Evolutionary conservation across 2,329 filamentous ascomycete species (phyloP), one percentile per base, ranked within the genome.

Genomic region (Juglanconis sp.): DNA sequence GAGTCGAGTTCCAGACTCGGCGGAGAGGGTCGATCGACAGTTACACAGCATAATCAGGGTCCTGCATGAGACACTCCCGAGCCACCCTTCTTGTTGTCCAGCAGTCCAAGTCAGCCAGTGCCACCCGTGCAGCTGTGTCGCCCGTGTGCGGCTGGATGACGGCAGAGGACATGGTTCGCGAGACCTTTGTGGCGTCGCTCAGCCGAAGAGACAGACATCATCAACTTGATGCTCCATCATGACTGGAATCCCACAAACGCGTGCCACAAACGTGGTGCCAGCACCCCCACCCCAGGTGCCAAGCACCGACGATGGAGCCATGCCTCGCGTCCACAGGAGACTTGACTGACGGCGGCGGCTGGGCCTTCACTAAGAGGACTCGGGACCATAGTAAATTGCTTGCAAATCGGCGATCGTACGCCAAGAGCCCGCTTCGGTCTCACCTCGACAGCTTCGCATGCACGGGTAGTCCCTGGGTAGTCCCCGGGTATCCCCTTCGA

Each of bases 321-420:
- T 42, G 38, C 10, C 24, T 24, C 24, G 24, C 24, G 24, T 24
- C 24, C 24, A 24, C 24, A 24, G 24, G 24, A 24, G 24, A 24
- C 24, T 24, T 2, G 10, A 15, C 6, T 4, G 10, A 10, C 7
- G 38, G 38, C 2, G 38, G 38, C 38, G 38, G n/a, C 10, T 10
- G 38, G 36, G 36, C 36, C 36, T 24, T 24, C 24, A 24, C 24
- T 8, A 38, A 38, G 11, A 38, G 36, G 36, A 13, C 36, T 8
- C 35, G 35, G 38, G 3, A 42, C 38, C 38, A 42, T 15, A 15
- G 38, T 24, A 24, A 24, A 42, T 11, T 42, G 24, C 24, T 9
- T 9, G 47, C 47, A 57, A 40, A 57, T 57, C 48, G 55, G 55
- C 48, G 55, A 57, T 57, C 55, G 11, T 51, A 44, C 10, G 48